Conservation (phyloP, 179 eudicot species). For the Drosera spatulata region DNA sequence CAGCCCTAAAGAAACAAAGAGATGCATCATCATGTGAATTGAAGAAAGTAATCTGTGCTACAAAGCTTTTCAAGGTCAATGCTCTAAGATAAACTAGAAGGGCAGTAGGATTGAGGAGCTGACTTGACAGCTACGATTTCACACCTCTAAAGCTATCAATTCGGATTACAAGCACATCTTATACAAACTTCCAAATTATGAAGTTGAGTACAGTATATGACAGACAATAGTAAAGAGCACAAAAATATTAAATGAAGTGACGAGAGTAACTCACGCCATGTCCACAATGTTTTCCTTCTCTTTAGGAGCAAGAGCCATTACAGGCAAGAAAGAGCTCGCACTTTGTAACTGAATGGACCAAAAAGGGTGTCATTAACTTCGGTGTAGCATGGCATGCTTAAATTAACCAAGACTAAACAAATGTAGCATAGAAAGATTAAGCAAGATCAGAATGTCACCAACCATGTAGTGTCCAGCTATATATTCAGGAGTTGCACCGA, state of each 20-base stretch:
- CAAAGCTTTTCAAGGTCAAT: neutral
- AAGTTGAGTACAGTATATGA: too few relatives aligned
- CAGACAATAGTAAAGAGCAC: too few relatives aligned
- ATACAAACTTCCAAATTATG: too few relatives aligned
- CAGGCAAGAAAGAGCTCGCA: conserved; percentile 90
- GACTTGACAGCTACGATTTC: too few relatives aligned
- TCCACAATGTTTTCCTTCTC: conserved; percentile 84
- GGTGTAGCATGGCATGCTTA: neutral
- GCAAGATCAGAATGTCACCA: conserved; percentile 8
- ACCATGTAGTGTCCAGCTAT: conserved; percentile 99
- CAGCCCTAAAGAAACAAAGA: conserved; percentile 54
- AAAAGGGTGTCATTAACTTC: conserved; percentile 11
- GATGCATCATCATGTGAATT: neutral
- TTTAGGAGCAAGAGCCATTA: conserved; percentile 94
- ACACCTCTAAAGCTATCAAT: too few relatives aligned
- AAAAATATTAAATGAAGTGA: too few relatives aligned
- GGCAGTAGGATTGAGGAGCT: too few relatives aligned
- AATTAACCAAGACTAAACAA: neutral
- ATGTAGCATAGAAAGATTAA: too few relatives aligned
- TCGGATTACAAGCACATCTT: too few relatives aligned
- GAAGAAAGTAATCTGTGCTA: neutral
- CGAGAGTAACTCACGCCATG: conserved; percentile 66
- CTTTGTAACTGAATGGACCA: conserved; percentile 58
- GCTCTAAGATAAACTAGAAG: too few relatives aligned
- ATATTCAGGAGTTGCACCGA: conserved; percentile 95